Conservation (phyloP, 1,284 basidiomycete genomes). For the Trametes sp. region DNA sequence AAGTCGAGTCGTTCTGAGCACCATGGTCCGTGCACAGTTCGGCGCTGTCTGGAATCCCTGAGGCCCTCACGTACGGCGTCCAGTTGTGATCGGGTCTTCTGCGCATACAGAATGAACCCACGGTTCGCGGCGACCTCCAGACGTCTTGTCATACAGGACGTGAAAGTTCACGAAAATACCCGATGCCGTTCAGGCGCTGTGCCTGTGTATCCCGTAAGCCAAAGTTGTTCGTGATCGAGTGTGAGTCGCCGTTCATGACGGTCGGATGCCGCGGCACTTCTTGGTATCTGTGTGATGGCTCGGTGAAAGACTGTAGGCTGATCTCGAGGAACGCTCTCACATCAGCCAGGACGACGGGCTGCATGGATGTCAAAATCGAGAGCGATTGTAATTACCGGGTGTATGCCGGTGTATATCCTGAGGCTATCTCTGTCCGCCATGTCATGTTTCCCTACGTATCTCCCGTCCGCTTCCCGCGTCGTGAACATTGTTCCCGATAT, state of each 20-base stretch:
- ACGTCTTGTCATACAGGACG: neutral
- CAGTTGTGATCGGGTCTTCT: neutral
- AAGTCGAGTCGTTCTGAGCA: neutral
- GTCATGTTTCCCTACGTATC: neutral
- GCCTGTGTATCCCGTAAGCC: neutral
- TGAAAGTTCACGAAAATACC: neutral
- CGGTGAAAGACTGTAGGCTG: neutral
- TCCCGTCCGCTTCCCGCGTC: neutral
- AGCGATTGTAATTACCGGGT: too few species aligned
- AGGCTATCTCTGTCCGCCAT: neutral
- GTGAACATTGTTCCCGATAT: neutral
- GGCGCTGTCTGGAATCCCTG: too few species aligned
- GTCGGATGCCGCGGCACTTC: neutral
- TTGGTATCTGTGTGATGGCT: neutral
- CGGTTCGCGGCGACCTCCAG: slow-evolving; percentile 4
- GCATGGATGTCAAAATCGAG: too few species aligned
- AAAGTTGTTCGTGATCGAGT: neutral
- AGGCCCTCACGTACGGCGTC: neutral
- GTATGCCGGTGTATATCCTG: neutral
- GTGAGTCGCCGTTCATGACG: slow-evolving; percentile 1
- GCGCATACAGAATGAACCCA: neutral
- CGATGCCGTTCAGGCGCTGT: neutral
- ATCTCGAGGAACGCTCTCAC: neutral
- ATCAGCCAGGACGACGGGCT: too few species aligned
- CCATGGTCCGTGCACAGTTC: too few species aligned